A percentile compares a stretch with the other conserved stretches of the same genome.
Evolutionary conservation across 2,329 filamentous ascomycete genomes (phyloP).

Genomic region (Bimuria novae-zelandiae): DNA sequence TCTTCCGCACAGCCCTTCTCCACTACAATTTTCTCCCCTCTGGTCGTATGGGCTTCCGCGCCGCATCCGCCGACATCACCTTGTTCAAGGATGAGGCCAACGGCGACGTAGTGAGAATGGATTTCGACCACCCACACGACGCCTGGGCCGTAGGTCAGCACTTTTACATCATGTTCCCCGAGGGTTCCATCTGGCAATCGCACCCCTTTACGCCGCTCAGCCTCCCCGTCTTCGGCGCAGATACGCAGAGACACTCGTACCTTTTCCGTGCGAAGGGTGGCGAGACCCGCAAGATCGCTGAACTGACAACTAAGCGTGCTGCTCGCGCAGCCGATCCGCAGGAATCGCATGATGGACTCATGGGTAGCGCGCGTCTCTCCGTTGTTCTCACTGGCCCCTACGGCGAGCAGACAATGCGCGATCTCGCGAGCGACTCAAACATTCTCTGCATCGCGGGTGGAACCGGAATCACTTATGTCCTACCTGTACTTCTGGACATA

Average conservation of each 20-base stretch:
- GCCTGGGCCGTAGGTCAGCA: conserved; percentile 71
- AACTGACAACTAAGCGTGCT: conserved; percentile 32
- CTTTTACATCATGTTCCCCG: conserved; percentile 71
- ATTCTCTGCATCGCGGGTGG: conserved; percentile 44
- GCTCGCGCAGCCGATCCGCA: conserved; percentile 25
- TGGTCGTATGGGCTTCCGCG: conserved; percentile 37
- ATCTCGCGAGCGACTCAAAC: conserved; percentile 31
- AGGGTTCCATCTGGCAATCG: conserved; percentile 71
- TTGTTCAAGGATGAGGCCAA: conserved; percentile 51
- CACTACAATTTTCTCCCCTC: conserved; percentile 54
- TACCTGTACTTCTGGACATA: conserved; percentile 40
- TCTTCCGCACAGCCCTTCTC: conserved; percentile 62
- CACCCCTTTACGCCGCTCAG: conserved; percentile 64
- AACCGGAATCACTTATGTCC: conserved; percentile 45
- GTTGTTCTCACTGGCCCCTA: conserved; percentile 44
- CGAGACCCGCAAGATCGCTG: conserved; percentile 41
- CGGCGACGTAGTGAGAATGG: conserved; percentile 61
- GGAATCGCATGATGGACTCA: conserved; percentile 26
- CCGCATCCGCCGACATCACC: conserved; percentile 30
- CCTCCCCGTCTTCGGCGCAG: conserved; percentile 27
- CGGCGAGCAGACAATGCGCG: conserved; percentile 33
- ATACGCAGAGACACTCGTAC: conserved; percentile 37
- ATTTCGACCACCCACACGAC: conserved; percentile 65
- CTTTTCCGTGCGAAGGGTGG: conserved; percentile 43
- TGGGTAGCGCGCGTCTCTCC: conserved; percentile 32